phyloP scores from a whole-genome alignment of 2,329 filamentous ascomycete species.

The Colletotrichum graminicola region DNA sequence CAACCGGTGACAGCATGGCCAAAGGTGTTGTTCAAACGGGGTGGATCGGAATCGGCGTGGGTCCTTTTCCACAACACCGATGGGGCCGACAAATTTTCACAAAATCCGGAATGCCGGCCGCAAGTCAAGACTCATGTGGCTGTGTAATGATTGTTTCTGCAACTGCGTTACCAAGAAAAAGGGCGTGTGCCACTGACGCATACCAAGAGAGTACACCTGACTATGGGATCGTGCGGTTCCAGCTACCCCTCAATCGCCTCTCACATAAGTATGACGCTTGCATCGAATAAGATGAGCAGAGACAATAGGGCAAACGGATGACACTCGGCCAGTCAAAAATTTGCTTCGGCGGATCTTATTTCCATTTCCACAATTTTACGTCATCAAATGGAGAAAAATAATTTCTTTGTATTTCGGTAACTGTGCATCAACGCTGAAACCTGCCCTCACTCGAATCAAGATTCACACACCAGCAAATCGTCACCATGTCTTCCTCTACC shows the following conservation, averaged over 20 bases:
- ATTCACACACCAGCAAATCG: conserved; percentile 31
- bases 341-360: conserved; percentile 28
- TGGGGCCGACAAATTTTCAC: conserved; percentile 10
- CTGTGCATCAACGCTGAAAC: conserved; percentile 51
- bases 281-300: not conserved
- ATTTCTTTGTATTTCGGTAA: not conserved
- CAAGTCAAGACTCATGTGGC: not conserved
- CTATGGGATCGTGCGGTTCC: not conserved
- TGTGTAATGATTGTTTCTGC: not conserved
- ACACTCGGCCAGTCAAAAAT: conserved; percentile 17
- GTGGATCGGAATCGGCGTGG: conserved; percentile 17
- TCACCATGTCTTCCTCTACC: conserved; percentile 50
- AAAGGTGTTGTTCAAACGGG: not conserved
- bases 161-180: not conserved
- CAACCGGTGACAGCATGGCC: not conserved
- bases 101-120: conserved; percentile 1
- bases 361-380: conserved; percentile 29
- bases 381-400: conserved; percentile 22
- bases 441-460: not conserved
- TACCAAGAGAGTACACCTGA: not conserved
- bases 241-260: conserved; percentile 6
- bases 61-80: not conserved
- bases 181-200: not conserved
- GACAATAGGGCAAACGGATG: conserved; percentile 3
- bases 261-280: not conserved